Evolutionary conservation across 768 basidiomycete genomes (phyloP).

Genomic region (Imleria badia): DNA sequence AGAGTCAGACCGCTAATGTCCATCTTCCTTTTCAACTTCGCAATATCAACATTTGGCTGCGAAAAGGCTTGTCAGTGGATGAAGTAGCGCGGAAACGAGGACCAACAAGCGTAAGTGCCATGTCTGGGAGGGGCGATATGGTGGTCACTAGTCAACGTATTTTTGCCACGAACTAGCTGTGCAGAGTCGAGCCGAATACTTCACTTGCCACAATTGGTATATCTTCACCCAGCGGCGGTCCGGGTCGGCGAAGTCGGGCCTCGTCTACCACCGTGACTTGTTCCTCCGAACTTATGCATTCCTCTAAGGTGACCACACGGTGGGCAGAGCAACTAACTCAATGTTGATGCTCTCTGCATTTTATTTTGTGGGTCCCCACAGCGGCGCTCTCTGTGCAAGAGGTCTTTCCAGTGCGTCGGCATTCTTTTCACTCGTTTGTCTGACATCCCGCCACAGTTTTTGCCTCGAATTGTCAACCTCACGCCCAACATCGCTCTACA

Average conservation of each 20-base stretch:
- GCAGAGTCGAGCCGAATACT: conserved; percentile 7
- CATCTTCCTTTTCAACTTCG: conserved; percentile 23
- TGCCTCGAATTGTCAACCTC: conserved; percentile 6
- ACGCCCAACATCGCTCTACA: not conserved
- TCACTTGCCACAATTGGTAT: conserved; percentile 23
- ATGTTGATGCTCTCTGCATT: not conserved
- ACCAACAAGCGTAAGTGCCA: conserved; percentile 34
- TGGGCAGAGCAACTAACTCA: not conserved
- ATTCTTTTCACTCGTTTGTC: not conserved
- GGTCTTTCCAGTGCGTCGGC: conserved; percentile 13
- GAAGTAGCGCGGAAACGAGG: conserved; percentile 7
- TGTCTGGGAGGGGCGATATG: not conserved
- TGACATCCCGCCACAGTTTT: conserved; percentile 24
- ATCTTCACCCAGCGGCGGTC: not conserved
- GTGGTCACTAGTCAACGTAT: conserved; percentile 19
- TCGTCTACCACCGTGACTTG: not conserved
- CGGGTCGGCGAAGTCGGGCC: too few species aligned
- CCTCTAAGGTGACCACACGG: not conserved
- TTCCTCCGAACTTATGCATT: not conserved
- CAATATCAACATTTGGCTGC: conserved; percentile 21
- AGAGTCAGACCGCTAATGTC: conserved; percentile 28
- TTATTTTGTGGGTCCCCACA: conserved; percentile 4
- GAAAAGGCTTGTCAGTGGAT: not conserved
- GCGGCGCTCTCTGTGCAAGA: not conserved
- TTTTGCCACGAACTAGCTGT: conserved; percentile 9